These are phyloP conservation scores for Nannochloropsis gaditana DNA, from an alignment of 108 stramenopile genomes.

Conservation along the genomic window DNA sequence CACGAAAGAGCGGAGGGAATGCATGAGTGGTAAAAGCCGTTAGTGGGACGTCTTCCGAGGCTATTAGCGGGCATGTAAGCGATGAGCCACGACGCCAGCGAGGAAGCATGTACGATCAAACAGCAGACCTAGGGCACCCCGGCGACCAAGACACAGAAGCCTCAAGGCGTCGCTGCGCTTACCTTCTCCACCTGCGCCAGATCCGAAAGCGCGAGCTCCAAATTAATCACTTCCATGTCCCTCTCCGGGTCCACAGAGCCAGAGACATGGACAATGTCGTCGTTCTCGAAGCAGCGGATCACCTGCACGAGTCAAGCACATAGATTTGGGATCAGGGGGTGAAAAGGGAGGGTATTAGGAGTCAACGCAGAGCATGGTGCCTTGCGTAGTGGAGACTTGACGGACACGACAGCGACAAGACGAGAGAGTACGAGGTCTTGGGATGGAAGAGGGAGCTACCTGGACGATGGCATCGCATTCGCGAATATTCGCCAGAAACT, in stretches of 20 bases:
- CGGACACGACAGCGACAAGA: not conserved
- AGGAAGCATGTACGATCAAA: not conserved
- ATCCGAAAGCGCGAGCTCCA: conserved; percentile 93
- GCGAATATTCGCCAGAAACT: conserved; percentile 95
- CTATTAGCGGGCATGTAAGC: not conserved
- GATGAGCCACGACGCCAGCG: not conserved
- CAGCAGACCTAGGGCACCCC: no score
- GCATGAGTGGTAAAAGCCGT: not conserved
- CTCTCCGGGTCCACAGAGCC: conserved; percentile 79
- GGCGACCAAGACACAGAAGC: no score
- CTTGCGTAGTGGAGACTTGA: no score
- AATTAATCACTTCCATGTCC: conserved; percentile 94
- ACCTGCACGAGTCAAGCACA: not conserved
- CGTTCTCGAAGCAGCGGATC: conserved; percentile 94
- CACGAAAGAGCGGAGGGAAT: not conserved
- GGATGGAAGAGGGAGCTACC: conserved; percentile 64
- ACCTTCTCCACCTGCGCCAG: conserved; percentile 76
- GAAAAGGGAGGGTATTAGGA: not conserved
- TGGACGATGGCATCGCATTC: conserved; percentile 74
- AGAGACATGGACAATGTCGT: conserved; percentile 95
- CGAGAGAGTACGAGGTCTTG: not conserved
- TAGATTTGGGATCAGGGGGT: not conserved
- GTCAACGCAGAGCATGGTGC: no score
- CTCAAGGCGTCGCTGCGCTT: not conserved
- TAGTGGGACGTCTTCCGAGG: no score